A percentile compares a stretch with the other conserved stretches of the same genome.
Evolutionary conservation across 192 early-diverging fungal species (phyloP).

Genomic region (Phycomyces blakesleeanus): DNA sequence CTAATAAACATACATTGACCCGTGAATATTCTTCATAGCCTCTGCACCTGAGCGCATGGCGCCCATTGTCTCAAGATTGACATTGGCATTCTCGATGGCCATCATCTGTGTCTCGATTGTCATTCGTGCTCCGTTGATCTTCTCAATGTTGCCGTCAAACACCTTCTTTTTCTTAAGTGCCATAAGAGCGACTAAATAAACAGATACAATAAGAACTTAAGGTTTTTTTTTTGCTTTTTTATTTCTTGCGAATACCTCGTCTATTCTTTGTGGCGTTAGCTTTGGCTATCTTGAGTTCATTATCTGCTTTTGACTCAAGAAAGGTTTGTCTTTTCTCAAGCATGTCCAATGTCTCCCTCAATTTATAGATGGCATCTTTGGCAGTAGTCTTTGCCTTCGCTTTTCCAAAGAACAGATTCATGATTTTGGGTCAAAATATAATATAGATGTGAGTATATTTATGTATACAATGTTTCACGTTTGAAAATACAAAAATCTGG

Average conservation of each 20-base stretch:
- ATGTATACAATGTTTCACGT: too few species aligned
- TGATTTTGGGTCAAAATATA: slow-evolving; percentile 29
- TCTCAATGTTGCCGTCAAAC: slow-evolving; percentile 81
- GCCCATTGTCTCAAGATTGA: slow-evolving; percentile 93
- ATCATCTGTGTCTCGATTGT: slow-evolving; percentile 93
- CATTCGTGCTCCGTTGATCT: slow-evolving; percentile 83
- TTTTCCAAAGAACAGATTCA: slow-evolving; percentile 72
- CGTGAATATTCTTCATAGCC: slow-evolving; percentile 93
- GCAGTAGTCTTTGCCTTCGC: slow-evolving; percentile 66
- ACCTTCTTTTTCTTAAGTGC: slow-evolving; percentile 94
- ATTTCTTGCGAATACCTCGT: slow-evolving; percentile 52
- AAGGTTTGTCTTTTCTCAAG: slow-evolving; percentile 92
- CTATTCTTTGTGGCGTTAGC: slow-evolving; percentile 91
- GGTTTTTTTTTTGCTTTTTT: background rate
- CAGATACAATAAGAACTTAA: slow-evolving; percentile 4
- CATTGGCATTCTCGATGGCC: slow-evolving; percentile 94
- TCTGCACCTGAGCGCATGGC: slow-evolving; percentile 90
- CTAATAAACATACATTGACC: slow-evolving; percentile 60
- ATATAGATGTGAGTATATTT: too few species aligned
- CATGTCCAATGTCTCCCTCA: slow-evolving; percentile 89
- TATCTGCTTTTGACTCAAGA: slow-evolving; percentile 82
- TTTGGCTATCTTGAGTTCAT: slow-evolving; percentile 81
- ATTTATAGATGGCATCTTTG: slow-evolving; percentile 92
- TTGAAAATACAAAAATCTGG: too few species aligned
- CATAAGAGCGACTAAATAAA: slow-evolving; percentile 60